Evolutionary conservation across 441 rosid species (phyloP), one percentile per base, ranked within the genome.

Genomic region (Gossypium schwendimanii): DNA sequence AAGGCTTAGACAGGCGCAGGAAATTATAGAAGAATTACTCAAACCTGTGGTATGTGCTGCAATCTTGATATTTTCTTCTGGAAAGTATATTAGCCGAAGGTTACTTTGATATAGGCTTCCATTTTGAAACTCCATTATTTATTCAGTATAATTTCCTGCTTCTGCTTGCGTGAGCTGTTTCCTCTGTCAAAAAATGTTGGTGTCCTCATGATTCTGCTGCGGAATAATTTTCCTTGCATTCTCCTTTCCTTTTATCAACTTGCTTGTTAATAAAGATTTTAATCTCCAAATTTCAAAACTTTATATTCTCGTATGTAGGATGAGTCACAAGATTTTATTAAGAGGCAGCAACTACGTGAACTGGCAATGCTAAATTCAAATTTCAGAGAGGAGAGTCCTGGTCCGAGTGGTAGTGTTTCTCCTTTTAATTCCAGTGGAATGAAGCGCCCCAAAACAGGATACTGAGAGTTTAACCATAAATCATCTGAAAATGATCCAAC

Each of bases 371-470:
- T 94, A 71, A 94, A 92, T 69, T 92, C 98, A 6, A 94, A 83
- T 83, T 81, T 87, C 82, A 85, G 94, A 82, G 99, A 94, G 87
- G 96, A 92, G 61, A 89, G 97, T 75, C 99, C 98, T 0, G 98
- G 97, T 10, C 99, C 98, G 0, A 92, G 94, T 3, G 94, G 96
- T 36, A 91, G 93, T 39, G 79, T 89, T 70, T 92, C 97, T 41
- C 97, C 97, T 11, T 94, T 94, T 88, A 94, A 88, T 73, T 88
- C 97, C 26, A 87, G 91, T 60, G 90, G 97, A 70, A 89, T 93
- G 95, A 94, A 94, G 83, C 96, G 98, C 15, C 95, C 94, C 0
- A 94, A 94, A 81, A 94, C 95, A 4, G 97, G 96, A 63, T 87
- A 94, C 82, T 93, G 81, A 84, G 54, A 75, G 62, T 69, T 26